Percentiles rank a stretch among this genome's conserved stretches.
Evolutionary conservation across 257 asterid genomes (phyloP).

Genomic region (Haberlea rhodopensis): DNA sequence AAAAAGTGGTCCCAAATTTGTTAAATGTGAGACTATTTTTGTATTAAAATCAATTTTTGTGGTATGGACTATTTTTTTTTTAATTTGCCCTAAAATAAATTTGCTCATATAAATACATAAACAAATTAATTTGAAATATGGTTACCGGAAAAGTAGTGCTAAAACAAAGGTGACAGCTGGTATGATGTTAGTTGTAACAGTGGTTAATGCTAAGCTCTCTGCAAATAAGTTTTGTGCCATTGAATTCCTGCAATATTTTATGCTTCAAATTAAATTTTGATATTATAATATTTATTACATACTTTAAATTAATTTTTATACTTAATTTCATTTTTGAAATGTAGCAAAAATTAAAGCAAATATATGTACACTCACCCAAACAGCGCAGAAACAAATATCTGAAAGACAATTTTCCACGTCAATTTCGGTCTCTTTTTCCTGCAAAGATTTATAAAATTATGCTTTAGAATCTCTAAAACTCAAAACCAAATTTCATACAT

Average conservation of each 20-base stretch:
- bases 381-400: slow-evolving; percentile 42
- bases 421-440: slow-evolving; percentile 53
- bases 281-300: neutral
- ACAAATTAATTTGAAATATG: neutral
- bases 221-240: slow-evolving; percentile 57
- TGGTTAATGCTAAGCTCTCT: slow-evolving; percentile 45
- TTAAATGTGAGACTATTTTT: no score
- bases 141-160: slow-evolving; percentile 47
- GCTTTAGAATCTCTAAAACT: no score
- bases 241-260: slow-evolving; percentile 44
- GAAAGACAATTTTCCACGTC: slow-evolving; percentile 41
- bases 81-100: no score
- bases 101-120: no score
- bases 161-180: slow-evolving; percentile 60
- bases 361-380: slow-evolving; percentile 44
- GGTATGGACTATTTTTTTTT: no score
- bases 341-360: neutral
- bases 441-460: slow-evolving; percentile 21
- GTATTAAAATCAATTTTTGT: no score
- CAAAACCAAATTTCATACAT: neutral
- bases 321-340: neutral
- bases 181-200: slow-evolving; percentile 55
- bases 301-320: neutral
- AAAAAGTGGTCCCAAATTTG: no score
- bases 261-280: neutral